These are phyloP conservation scores for Didymosphaeria variabile DNA, from an alignment of 2,329 filamentous ascomycete species.

Conservation along the genomic window DNA sequence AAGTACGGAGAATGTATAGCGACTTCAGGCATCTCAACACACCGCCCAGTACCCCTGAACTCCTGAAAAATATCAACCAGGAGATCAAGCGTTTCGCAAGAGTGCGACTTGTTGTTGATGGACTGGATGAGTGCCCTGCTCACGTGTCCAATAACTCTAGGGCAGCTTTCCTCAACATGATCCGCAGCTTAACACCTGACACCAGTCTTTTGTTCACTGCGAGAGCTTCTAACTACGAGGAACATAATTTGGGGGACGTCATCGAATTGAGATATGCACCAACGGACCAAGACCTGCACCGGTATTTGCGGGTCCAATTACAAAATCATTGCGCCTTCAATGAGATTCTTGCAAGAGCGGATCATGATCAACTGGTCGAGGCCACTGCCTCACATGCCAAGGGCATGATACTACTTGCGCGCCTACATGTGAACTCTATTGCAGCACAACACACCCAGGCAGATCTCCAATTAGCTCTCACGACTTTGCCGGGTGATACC, in stretches of 20 bases:
- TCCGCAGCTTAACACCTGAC: neutral
- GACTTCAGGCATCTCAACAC: neutral
- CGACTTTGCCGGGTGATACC: neutral
- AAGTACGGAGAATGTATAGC: neutral
- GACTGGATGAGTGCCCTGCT: slow-evolving; percentile 10
- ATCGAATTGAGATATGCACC: neutral
- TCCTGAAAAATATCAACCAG: neutral
- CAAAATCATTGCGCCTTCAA: neutral
- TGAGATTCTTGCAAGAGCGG: neutral
- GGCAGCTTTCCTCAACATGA: neutral
- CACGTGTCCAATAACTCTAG: slow-evolving; percentile 7
- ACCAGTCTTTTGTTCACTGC: slow-evolving; percentile 4
- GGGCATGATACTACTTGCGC: slow-evolving; percentile 16
- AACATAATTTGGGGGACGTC: neutral
- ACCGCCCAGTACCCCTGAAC: neutral
- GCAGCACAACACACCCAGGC: slow-evolving; percentile 6
- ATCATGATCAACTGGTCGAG: neutral
- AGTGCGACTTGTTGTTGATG: slow-evolving; percentile 10
- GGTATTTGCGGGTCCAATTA: slow-evolving; percentile 4
- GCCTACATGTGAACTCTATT: slow-evolving; percentile 2
- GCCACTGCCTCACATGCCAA: neutral
- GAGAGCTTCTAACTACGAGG: neutral
- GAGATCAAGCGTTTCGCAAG: slow-evolving; percentile 10
- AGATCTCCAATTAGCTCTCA: slow-evolving; percentile 6
- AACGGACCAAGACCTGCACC: neutral